Percentiles rank a stretch among this genome's conserved stretches.
phyloP scores from a whole-genome alignment of 2,329 filamentous ascomycete genomes.

The Keithomyces neogunnii region DNA sequence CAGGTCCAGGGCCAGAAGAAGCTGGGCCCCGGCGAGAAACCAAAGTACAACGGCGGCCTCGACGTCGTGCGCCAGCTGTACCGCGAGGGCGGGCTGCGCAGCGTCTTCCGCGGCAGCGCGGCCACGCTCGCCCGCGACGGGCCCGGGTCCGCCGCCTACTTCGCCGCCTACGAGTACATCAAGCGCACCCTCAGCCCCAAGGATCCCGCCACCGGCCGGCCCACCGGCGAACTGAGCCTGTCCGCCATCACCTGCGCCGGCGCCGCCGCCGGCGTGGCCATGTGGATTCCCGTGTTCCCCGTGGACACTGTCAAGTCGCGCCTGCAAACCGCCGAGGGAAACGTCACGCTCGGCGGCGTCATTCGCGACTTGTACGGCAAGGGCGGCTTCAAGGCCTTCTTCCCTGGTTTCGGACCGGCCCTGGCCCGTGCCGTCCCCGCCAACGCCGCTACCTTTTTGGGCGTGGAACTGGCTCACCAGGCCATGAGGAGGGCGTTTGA shows the following conservation, averaged over 20 bases:
- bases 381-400: slow-evolving; percentile 86
- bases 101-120: slow-evolving; percentile 81
- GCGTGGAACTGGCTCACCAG: slow-evolving; percentile 76
- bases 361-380: slow-evolving; percentile 73
- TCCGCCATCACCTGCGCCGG: slow-evolving; percentile 78
- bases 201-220: slow-evolving; percentile 63
- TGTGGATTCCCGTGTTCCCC: slow-evolving; percentile 99
- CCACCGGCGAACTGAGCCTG: slow-evolving; percentile 70
- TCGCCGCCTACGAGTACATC: slow-evolving; percentile 93
- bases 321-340: slow-evolving; percentile 83
- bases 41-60: slow-evolving; percentile 75
- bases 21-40: slow-evolving; percentile 82
- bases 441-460: slow-evolving; percentile 90
- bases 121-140: slow-evolving; percentile 93
- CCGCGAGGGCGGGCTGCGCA: slow-evolving; percentile 79
- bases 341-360: slow-evolving; percentile 70
- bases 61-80: slow-evolving; percentile 94
- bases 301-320: slow-evolving; percentile 94
- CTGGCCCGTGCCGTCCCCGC: slow-evolving; percentile 89
- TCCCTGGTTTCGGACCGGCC: slow-evolving; percentile 91
- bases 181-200: slow-evolving; percentile 81
- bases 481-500: slow-evolving; percentile 71
- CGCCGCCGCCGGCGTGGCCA: slow-evolving; percentile 85
- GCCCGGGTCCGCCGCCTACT: slow-evolving; percentile 89
- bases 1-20: slow-evolving; percentile 95